Base-by-base conservation (phyloP, 805 yeast genomes). In the Ogataea methylovora region DNA sequence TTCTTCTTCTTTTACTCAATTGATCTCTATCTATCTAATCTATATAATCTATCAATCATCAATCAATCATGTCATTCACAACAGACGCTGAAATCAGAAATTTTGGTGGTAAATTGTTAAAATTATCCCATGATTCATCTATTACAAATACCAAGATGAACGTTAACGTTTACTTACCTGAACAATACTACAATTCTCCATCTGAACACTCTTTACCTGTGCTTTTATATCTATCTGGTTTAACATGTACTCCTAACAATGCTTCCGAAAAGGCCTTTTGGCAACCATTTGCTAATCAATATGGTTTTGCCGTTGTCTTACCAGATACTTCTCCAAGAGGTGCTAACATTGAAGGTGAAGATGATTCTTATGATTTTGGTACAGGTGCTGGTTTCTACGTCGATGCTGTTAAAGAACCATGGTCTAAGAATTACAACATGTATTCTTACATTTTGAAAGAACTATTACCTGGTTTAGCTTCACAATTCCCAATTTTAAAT, bases 311-410 rank as follows among this genome's bases (percentile, higher is more conserved):
- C 0, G 61, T 90, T 13, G 86, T 90, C 1, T 88, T 83, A 58
- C 97, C 98, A 14, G 98, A 90, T 59, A 92, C 98, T 4, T 88
- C 97, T 8, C 97, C 98, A 35, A 75, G 97, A 44, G 95, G 94
- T 12, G 76, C 80, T 11, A 67, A 66, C 32, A 67, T 80, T 39
- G 77, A 72, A 22, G 94, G 94, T n/a, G 92, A 82, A 53, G 60
- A 56, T 37, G 60, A 58, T 3, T 57, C 75, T 13, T 92, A 82
- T 77, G 96, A 87, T 55, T 84, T 90, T 52, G 98, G 98, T 17
- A 67, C 87, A 2, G 95, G 94, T 27, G 98, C 98, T 23, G 95
- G 97, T 0, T 92, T 90, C 64, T 90, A 92, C 52, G 72, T 92
- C 33, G 81, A 92, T 59, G 85, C 97, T 10, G 78, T 85, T 10